Base-by-base conservation (phyloP, 192 early-diverging fungal species). In the Geosiphon pyriformis region DNA sequence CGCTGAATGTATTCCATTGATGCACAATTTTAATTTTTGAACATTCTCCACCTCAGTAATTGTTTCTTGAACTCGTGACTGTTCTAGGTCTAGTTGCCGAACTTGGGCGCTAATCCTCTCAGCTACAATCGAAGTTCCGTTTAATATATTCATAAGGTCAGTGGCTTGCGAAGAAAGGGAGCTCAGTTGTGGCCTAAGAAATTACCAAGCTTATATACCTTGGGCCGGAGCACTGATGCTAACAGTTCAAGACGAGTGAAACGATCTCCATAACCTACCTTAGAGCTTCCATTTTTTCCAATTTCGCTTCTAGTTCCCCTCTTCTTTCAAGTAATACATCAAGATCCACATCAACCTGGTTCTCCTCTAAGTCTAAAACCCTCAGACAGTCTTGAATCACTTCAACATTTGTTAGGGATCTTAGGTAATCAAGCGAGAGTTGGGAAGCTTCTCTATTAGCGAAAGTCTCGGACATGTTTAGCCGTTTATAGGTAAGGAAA, bases 31-130 rank as follows among this genome's bases (percentile, higher is more conserved):
- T 20, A 86, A 71, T 46, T 92, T 88, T 59, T 85, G 83, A 15
- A 93, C 83, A 50, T 91, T 87, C 47, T 89, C 87, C 0, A 92
- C 87, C 23, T 88, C 82, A 25, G 59, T 54, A 7, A 93, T 85
- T 0, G 90, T 82, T 67, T 80, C 71, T 70, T 86, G 85, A 8
- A 93, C 88, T 31, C 86, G 78, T 18, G 83, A 84, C 70, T 91
- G 83, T 65, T 94, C 91, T 58, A 84, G 75, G 74, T 96, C 94
- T 33, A 96, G 71, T 65, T 88, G 83, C 25, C 94, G 76, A 53
- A 96, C 92, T 70, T 90, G 90, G 22, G 80, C 87, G 68, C 89
- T 92, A 59, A 96, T 94, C 6, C 79, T 81, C 35, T 91, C 91
- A 0, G 94, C 93, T 62, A 91, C 78, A 10, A 73, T 70, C 0